phyloP scores from a whole-genome alignment of 129 eudicot genomes.

The Scalesia atractyloides region DNA sequence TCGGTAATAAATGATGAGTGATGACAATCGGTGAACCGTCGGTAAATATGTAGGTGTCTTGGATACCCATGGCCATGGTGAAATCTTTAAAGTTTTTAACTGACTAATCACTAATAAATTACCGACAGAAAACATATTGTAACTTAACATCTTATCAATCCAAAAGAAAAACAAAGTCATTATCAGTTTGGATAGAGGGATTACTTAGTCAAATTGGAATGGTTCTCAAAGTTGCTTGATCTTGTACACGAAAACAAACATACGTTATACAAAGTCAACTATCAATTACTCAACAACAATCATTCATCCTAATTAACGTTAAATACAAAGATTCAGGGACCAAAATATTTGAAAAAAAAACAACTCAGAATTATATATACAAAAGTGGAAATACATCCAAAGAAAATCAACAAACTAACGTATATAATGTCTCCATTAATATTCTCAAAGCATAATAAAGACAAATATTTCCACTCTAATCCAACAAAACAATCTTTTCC shows the following conservation, averaged over 20 bases:
- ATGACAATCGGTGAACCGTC: no score
- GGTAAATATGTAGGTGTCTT: no score
- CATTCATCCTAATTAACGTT: background rate
- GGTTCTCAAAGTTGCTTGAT: background rate
- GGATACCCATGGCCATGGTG: no score
- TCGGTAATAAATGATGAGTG: no score
- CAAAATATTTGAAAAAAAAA: background rate
- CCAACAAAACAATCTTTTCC: slow-evolving; percentile 21
- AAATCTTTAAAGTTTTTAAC: no score
- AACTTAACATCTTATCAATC: no score
- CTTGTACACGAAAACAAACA: background rate
- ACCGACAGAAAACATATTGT: no score
- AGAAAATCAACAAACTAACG: slow-evolving; percentile 7
- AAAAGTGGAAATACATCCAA: slow-evolving; percentile 1
- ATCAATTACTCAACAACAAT: slow-evolving; percentile 1
- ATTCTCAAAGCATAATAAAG: slow-evolving; percentile 14
- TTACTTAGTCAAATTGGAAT: no score
- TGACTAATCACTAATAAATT: no score
- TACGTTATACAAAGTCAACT: slow-evolving; percentile 2
- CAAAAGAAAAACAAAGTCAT: no score
- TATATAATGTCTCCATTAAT: background rate
- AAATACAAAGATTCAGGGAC: background rate
- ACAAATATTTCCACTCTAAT: slow-evolving; percentile 6
- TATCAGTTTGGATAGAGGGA: no score
- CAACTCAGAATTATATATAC: background rate